A percentile compares a stretch with the other conserved stretches of the same genome.
Conservation (phyloP, 768 basidiomycete genomes). For the Lenzites betulinus region DNA sequence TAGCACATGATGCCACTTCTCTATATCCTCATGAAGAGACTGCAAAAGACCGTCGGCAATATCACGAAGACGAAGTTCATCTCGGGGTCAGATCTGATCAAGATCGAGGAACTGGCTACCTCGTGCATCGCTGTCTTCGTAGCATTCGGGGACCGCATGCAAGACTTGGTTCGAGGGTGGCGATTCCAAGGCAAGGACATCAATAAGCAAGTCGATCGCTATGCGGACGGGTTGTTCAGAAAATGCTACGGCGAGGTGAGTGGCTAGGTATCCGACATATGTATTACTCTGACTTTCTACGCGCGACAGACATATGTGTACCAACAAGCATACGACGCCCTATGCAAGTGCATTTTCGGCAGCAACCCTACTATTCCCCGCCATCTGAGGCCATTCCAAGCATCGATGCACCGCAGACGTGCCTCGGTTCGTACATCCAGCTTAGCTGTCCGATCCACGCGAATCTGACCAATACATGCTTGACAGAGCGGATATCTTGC, state of each 20-base stretch:
- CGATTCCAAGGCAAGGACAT: slow-evolving; percentile 12
- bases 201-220: slow-evolving; percentile 11
- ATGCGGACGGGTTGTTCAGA: slow-evolving; percentile 14
- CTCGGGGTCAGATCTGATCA: not conserved
- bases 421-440: not conserved
- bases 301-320: not conserved
- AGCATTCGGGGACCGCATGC: slow-evolving; percentile 10
- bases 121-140: slow-evolving; percentile 13
- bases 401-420: not conserved
- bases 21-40: not conserved
- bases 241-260: slow-evolving; percentile 1
- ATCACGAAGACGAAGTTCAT: not conserved
- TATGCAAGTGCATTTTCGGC: slow-evolving; percentile 3
- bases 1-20: slow-evolving; percentile 16
- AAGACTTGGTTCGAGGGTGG: slow-evolving; percentile 7
- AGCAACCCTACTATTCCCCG: not conserved
- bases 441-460: too few species aligned
- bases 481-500: not conserved
- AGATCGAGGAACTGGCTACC: slow-evolving; percentile 4
- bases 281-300: too few species aligned
- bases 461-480: not conserved
- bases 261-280: too few species aligned
- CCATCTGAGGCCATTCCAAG: not conserved
- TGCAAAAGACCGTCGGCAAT: not conserved
- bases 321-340: not conserved